These are phyloP conservation scores for Phytophthora kernoviae DNA, from an alignment of 352 stramenopile genomes.

Conservation along the genomic window DNA sequence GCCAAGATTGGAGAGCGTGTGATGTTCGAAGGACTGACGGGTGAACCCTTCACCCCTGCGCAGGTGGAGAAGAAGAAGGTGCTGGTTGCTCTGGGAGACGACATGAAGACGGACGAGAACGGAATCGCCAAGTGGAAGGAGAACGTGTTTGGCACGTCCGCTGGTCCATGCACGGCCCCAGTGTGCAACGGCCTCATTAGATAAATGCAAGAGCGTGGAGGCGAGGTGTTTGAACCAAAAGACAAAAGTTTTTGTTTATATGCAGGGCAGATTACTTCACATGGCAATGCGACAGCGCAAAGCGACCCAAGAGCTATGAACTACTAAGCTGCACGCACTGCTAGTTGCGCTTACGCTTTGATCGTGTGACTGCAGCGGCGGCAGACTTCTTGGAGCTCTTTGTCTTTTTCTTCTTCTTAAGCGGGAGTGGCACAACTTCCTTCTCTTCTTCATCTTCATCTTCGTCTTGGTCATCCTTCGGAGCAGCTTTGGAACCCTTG, in stretches of 20 bases:
- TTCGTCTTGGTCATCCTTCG: slow-evolving; percentile 1
- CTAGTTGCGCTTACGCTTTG: slow-evolving; percentile 51
- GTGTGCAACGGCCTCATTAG: slow-evolving; percentile 79
- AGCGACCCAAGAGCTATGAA: background rate
- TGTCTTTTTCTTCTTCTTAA: slow-evolving; percentile 55
- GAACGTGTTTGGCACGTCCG: slow-evolving; percentile 75
- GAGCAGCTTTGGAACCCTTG: slow-evolving; percentile 8
- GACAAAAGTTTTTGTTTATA: slow-evolving; percentile 7
- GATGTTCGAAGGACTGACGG: slow-evolving; percentile 65
- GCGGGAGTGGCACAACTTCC: slow-evolving; percentile 40
- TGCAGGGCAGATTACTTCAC: background rate
- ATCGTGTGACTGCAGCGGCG: slow-evolving; percentile 16
- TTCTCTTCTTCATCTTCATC: slow-evolving; percentile 27
- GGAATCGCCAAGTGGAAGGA: slow-evolving; percentile 87
- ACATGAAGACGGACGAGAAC: slow-evolving; percentile 82
- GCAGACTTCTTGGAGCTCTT: slow-evolving; percentile 30
- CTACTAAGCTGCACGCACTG: background rate
- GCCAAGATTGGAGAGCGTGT: slow-evolving; percentile 80
- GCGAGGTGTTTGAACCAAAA: background rate
- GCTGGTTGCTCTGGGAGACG: slow-evolving; percentile 70
- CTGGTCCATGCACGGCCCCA: slow-evolving; percentile 72
- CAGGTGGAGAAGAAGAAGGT: slow-evolving; percentile 93
- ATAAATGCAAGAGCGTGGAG: slow-evolving; percentile 35
- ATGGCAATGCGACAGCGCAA: slow-evolving; percentile 1
- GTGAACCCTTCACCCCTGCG: slow-evolving; percentile 77